Evolutionary conservation across 441 rosid species (phyloP).

Genomic region (Populus hybrid): DNA sequence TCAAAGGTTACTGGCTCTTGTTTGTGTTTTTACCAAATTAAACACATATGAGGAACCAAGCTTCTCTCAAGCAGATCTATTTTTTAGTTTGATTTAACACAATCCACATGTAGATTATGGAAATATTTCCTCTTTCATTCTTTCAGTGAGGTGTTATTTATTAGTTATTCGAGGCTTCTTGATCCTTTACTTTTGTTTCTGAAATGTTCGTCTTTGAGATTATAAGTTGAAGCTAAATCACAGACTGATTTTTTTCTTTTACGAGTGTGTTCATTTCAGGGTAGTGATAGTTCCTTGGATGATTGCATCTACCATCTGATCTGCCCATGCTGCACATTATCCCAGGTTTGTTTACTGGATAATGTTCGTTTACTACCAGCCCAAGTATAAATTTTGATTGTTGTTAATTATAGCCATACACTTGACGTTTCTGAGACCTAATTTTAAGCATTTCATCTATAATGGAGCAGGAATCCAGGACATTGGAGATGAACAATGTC

Average conservation of each 20-base stretch:
- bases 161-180: neutral
- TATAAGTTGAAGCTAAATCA: neutral
- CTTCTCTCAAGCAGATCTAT: neutral
- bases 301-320: constrained; percentile 69
- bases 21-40: neutral
- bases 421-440: neutral
- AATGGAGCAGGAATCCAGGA: constrained; percentile 72
- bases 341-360: constrained; percentile 51
- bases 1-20: neutral
- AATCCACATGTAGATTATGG: neutral
- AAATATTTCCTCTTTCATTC: neutral
- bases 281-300: constrained; percentile 63
- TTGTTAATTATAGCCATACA: neutral
- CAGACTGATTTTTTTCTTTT: neutral
- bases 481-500: constrained; percentile 93
- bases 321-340: constrained; percentile 78
- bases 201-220: neutral
- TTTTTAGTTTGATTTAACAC: neutral
- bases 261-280: constrained; percentile 39
- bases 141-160: neutral
- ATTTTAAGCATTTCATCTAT: neutral
- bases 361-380: neutral
- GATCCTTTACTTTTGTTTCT: neutral
- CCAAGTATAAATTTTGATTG: neutral
- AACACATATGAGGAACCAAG: neutral